Percentiles rank a stretch among this genome's conserved stretches.
Evolutionary conservation across 2,329 filamentous ascomycete genomes (phyloP).

Genomic region (Colletotrichum cordylinicola): DNA sequence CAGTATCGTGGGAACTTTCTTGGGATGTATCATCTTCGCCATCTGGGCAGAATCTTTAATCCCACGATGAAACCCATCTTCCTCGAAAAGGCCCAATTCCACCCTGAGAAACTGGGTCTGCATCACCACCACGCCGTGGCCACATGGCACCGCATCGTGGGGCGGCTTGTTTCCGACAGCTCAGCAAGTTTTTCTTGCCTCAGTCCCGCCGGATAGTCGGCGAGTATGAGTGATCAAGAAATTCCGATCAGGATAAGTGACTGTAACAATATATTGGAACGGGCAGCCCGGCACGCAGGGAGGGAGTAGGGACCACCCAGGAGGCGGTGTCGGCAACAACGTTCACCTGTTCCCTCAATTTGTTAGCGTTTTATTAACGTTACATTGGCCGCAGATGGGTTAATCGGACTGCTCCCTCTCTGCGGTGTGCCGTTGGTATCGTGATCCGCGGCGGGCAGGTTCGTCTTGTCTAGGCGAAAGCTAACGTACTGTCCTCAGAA

Average conservation of each 20-base stretch:
- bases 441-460: neutral
- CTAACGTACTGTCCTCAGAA: neutral
- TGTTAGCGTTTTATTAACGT: conserved; percentile 7
- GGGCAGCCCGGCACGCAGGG: neutral
- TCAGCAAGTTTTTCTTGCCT: neutral
- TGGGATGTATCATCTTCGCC: neutral
- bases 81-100: neutral
- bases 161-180: neutral
- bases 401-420: neutral
- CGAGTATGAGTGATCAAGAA: neutral
- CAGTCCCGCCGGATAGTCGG: neutral
- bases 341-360: neutral
- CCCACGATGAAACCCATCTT: neutral
- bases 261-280: neutral
- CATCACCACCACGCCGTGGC: neutral
- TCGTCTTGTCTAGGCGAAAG: neutral
- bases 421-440: neutral
- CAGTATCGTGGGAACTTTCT: neutral
- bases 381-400: neutral
- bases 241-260: neutral
- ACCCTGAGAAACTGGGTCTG: neutral
- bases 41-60: neutral
- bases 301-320: neutral
- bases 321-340: neutral
- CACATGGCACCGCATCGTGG: neutral